Base-by-base conservation (phyloP, 2,329 filamentous ascomycete species). In the Myriosclerotinia scirpicola region DNA sequence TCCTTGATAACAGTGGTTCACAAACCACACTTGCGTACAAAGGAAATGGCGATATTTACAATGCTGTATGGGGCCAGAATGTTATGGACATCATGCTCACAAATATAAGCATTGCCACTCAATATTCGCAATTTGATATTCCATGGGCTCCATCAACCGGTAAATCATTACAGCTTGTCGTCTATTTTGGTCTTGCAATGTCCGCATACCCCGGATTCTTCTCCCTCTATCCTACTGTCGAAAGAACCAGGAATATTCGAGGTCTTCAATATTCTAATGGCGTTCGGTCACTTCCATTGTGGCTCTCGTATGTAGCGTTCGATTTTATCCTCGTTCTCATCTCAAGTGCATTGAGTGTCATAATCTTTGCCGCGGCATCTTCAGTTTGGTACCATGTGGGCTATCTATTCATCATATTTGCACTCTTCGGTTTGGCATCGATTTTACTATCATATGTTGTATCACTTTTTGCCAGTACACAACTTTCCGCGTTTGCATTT, bases 251-350 rank as follows among this genome's bases (percentile, higher is more conserved):
- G 60, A 90, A 92, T 70, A 91, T 97, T 34, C 86, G 93, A 62
- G 90, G 90, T 20, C 81, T 97, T 40, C 90, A 97, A 77, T 97
- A 96, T 78, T 96, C 91, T 64, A 97, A 97, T 74, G 93, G 93
- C 56, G 92, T 97, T 38, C 84, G 91, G 15, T 89, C 91, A 0
- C 81, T 91, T 11, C 92, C 93, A 0, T 81, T 97, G 1, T 97
- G 94, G 93, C 78, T 91, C 6, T 91, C 93, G 1, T 96, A 97
- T 75, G 82, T 90, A 0, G 74, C 82, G 0, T 96, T 97, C 74
- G 93, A 97, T 78, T 92, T 93, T 70, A 76, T 85, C 54, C 87
- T 96, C 66, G 88, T 92, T 0, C 75, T 96, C 17, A 73, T 86
- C 4, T 85, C 87, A 36, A 87, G 88, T 26, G 87, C 87, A 9